Base-by-base conservation (phyloP, 768 basidiomycete genomes). In the Pleurotus giganteus region DNA sequence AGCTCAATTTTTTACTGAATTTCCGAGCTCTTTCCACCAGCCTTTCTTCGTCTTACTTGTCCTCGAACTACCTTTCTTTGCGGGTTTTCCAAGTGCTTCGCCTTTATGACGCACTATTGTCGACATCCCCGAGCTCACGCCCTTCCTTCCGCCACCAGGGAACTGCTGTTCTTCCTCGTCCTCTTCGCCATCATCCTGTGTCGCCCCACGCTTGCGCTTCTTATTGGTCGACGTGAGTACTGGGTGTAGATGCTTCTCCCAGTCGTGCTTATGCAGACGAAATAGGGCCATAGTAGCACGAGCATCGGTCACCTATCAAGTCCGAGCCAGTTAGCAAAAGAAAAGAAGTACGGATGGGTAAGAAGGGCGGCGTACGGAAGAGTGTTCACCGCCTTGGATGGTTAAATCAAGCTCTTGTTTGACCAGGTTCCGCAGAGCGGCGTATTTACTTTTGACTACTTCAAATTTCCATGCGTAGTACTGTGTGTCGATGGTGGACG, bases 281-380 rank as follows among this genome's bases (percentile, higher is more conserved):
- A 89, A 98, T 34, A 98, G 74, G 0, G 93, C 95, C 93, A 99
- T 97, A 0, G 94, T 91, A 0, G 95, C 96, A 49, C 95, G 81
- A 0, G 95, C 94, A 66, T 98, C 95, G 15, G 83, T 90, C 4
- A 98, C 86, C 95, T 97, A 55, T 21, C 47, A 23, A 34, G 24
- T 50, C 2, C 4, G 21, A 2, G 53, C 11, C 26, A 23, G 23
- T 39, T 46, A 21, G 58, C 23, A 37, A 39, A 1, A 34, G 29
- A 27, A 34, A 41, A 57, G 21, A 11, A 43, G 23, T 36, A 31
- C 15, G 17, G 15, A 39, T 34, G n/a, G n/a, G 17, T 21, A 43
- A 49, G 15, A 26, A 54, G 26, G 5, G 52, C 8, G 7, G 75
- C 89, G 53, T 66, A 95, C 95, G 69, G 92, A 94, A 29, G 82